phyloP scores from a whole-genome alignment of 2,329 filamentous ascomycete species.

The Verticillium zaregamsianum region DNA sequence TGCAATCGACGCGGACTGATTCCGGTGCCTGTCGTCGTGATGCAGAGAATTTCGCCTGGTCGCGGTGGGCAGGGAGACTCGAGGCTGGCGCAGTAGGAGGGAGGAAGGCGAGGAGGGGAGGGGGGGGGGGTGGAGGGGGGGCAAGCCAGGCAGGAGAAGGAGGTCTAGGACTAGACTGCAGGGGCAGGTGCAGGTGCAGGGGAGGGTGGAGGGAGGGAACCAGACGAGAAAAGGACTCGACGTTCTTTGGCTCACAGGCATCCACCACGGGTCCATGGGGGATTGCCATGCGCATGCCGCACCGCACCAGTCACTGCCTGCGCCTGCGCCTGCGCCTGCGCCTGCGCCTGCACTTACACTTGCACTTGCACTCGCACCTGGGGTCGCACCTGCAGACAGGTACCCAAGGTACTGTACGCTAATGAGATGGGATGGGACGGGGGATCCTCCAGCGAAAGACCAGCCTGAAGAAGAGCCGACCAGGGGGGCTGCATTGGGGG shows the following conservation, averaged over 20 bases:
- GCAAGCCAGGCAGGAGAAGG: neutral
- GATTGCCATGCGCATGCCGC: neutral
- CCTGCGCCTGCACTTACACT: neutral
- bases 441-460: neutral
- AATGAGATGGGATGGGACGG: neutral
- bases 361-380: too few relatives aligned
- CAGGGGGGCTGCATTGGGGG: neutral
- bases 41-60: neutral
- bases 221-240: conserved; percentile 1
- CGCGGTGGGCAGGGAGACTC: neutral
- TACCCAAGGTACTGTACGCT: neutral
- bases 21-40: neutral
- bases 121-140: neutral
- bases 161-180: neutral
- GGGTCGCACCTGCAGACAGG: too few relatives aligned
- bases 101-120: neutral
- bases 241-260: neutral
- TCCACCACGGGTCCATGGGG: neutral
- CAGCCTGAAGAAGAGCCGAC: neutral
- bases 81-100: neutral
- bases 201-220: neutral
- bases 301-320: neutral
- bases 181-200: neutral
- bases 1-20: neutral
- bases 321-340: neutral